Base-by-base conservation (phyloP, 1,284 basidiomycete species). In the Kalmanozyma brasiliensis region DNA sequence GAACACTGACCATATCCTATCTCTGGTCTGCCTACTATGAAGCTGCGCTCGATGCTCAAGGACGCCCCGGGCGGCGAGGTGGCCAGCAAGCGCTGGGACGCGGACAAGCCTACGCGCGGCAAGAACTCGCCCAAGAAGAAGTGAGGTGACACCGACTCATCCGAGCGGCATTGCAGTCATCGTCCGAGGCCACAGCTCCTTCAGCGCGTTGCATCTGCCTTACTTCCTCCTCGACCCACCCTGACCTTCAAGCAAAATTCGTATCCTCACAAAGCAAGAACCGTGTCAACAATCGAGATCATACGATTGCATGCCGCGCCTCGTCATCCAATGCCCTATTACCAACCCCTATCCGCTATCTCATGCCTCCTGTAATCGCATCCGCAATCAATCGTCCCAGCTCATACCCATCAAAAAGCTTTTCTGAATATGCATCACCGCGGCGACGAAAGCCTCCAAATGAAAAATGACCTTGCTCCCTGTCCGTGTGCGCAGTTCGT, bases 401-500 rank as follows among this genome's bases (percentile, higher is more conserved):
- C 29, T 35, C 73, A 77, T 75, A 3, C 71, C 72, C 24, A 78
- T 33, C 43, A 77, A 44, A 38, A 77, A 71, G 14, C 63, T 66
- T 69, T 81, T 81, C 43, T 78, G 77, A 41, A 81, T 62, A 47
- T 76, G 70, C 80, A 82, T 82, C 35, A 81, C 80, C 20, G 73
- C 62, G 2, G 76, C 79, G 7, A 79, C 80, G 38, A 82, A 82
- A 11, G 79, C 80, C 51, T 82, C 80, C 9, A 82, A 59, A 44
- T 82, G 80, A 52, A 82, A 80, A 44, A 79, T 81, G 23, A 74
- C 68, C 52, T 81, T 81, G 45, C 53, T 65, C 1, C 79, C 79
- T 4, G 74, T 71, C n/a, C 76, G 53, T 10, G 67, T 72, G 7
- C 79, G 69, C 16, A 79, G 52, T 40, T 81, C 78, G 82, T 97